Base-by-base conservation (phyloP, 2,329 filamentous ascomycete genomes). In the Hymenoscyphus repandus region DNA sequence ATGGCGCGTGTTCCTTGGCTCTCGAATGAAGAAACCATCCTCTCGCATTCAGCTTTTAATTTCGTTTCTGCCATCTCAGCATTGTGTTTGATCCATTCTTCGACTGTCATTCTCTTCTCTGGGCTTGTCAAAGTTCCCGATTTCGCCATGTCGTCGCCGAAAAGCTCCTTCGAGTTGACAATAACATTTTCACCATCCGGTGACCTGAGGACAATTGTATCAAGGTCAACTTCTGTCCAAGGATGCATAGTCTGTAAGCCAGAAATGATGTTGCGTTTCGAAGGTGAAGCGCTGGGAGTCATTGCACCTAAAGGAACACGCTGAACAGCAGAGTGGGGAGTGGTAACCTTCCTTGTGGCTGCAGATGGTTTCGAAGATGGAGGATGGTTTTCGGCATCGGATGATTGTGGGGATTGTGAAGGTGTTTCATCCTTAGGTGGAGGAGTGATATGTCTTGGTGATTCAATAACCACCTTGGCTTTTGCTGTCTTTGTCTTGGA, bases 51-150 rank as follows among this genome's bases (percentile, higher is more conserved):
- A 33, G 77, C 72, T 64, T 85, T 85, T 49, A 99, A 73, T 66
- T 83, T 85, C 68, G 84, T 81, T 72, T 97, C 91, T 0, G 88
- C 90, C 64, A 85, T 76, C 54, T 79, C 78, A 0, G 93, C 93
- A 59, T 93, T 91, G 69, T 85, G 80, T 51, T 83, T 75, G 36
- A 99, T 86, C 90, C 92, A 99, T 68, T 96, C 84, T 67, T 96
- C 90, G 0, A 97, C 89, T 5, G 84, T 92, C 91, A 99, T 96
- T 34, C 78, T 75, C 73, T 86, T 90, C 72, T 97, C 93, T 0
- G 83, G 80, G 47, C 78, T 86, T 2, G 80, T 85, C 47, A 99
- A 70, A 12, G 79, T 79, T 0, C 75, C 75, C 11, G 80, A 82
- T 55, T 69, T 71, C 0, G 70, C 68, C 17, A 60, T 39, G 15